Base-by-base conservation (phyloP, 2,329 filamentous ascomycete species). In the Stachybotrys elegans region DNA sequence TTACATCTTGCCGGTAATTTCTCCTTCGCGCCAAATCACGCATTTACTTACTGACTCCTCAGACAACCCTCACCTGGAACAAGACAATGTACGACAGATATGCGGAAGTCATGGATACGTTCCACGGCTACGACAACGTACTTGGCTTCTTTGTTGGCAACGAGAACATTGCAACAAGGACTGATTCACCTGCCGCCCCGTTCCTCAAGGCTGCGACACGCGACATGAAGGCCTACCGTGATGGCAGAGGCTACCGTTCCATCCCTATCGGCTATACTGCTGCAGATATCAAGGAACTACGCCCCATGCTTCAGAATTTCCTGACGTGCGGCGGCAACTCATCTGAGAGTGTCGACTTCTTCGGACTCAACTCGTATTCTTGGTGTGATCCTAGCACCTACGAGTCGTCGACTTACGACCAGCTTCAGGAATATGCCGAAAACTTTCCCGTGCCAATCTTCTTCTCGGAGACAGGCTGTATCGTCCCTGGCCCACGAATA, bases 401-500 rank as follows among this genome's bases (percentile, higher is more conserved):
- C 65, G 52, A 70, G 21, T 70, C 63, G 6, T 81, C 88, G 3
- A 88, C 87, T 45, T 95, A 95, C 67, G 59, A 71, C 38, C 71
- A 72, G 49, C 78, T 94, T 22, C 76, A 89, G 61, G 63, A 72
- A 43, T 81, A 85, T 51, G 82, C 86, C 6, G 75, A 76, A 29
- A 66, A 79, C 55, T 91, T 89, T 64, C 84, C 82, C 38, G 81
- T 94, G n/a, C 89, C 88, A 17, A 88, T 93, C 56, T 91, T 90
- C 73, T 88, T 95, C 67, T 91, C 87, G 25, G 89, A 95, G 67
- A 93, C 88, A 4, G 89, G 89, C 46, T 95, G 89, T 75, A 91
- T 87, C 60, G 74, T 70, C 1, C 72, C 73, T 1, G 67, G 68
- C 2, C 81, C 83, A 1, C 76, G 85, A 35, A 67, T 73, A 2